Conservation (phyloP, 768 basidiomycete genomes). For the Hydnum rufescens region DNA sequence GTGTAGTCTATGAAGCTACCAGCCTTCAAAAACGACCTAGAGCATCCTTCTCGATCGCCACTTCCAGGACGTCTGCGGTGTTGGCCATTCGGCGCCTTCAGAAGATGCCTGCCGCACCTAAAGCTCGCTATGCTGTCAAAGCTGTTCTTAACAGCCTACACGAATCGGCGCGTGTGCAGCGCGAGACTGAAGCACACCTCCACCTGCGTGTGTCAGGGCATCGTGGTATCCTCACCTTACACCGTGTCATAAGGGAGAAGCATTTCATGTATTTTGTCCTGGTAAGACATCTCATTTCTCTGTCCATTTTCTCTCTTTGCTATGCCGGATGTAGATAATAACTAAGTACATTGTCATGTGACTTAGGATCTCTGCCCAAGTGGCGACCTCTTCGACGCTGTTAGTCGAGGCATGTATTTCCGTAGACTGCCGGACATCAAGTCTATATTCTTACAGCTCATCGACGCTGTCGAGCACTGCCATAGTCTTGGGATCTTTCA, state of each 20-base stretch:
- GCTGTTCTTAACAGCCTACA: conserved; percentile 45
- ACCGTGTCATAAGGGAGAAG: conserved; percentile 39
- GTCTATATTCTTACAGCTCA: conserved; percentile 75
- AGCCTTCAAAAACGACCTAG: no score
- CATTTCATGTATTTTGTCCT: conserved; percentile 59
- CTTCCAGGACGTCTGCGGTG: no score
- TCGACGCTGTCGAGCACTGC: conserved; percentile 86
- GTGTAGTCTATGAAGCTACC: no score
- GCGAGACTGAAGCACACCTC: conserved; percentile 43
- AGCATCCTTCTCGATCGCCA: no score
- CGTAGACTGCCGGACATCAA: conserved; percentile 69
- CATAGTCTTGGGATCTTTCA: conserved; percentile 87
- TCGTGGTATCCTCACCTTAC: conserved; percentile 44
- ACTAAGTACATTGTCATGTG: conserved; percentile 41
- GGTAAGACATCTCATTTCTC: conserved; percentile 13
- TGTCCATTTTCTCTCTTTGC: conserved; percentile 16
- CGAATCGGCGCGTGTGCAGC: conserved; percentile 44
- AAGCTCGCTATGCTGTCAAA: conserved; percentile 76
- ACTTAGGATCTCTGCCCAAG: conserved; percentile 85
- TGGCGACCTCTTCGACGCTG: conserved; percentile 30
- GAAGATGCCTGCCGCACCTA: no score
- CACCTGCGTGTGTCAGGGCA: conserved; percentile 24
- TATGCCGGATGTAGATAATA: conserved; percentile 44
- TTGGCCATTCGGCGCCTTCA: no score
- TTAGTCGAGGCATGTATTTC: conserved; percentile 48